Percentiles rank a stretch among this genome's conserved stretches.
These are phyloP conservation scores for Eucalyptus curtisii DNA, from an alignment of 345 rosid genomes.

Conservation along the genomic window DNA sequence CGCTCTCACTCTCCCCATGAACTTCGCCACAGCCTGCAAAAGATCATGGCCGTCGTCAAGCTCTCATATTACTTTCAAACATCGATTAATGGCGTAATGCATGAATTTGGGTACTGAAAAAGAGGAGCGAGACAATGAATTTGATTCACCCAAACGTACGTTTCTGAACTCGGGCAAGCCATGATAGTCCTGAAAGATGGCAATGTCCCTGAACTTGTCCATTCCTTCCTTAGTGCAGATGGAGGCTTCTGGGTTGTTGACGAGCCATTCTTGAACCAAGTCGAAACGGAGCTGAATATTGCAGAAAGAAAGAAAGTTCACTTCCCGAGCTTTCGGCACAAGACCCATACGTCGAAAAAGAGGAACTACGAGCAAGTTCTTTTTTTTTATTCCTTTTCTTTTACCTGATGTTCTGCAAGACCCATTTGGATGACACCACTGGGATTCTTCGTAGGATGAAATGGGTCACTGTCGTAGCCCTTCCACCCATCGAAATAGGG, in stretches of 20 bases:
- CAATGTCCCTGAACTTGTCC: slow-evolving; percentile 41
- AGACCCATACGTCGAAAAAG: neutral
- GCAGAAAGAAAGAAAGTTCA: neutral
- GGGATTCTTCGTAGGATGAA: slow-evolving; percentile 49
- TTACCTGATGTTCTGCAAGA: slow-evolving; percentile 87
- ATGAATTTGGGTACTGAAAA: neutral
- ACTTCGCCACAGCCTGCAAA: slow-evolving; percentile 73
- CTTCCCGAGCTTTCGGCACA: too few relatives aligned
- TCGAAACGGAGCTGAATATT: slow-evolving; percentile 61
- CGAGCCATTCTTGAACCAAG: slow-evolving; percentile 60
- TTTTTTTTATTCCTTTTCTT: too few relatives aligned
- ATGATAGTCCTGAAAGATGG: slow-evolving; percentile 78
- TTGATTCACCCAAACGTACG: slow-evolving; percentile 17
- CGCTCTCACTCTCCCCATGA: slow-evolving; percentile 83
- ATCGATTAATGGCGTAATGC: neutral
- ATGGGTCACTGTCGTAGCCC: slow-evolving; percentile 63
- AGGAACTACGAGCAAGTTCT: neutral
- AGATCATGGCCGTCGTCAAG: neutral
- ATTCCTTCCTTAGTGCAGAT: slow-evolving; percentile 59
- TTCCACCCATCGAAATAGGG: slow-evolving; percentile 88
- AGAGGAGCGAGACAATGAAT: neutral
- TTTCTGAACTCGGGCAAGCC: slow-evolving; percentile 78
- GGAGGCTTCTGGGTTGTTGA: slow-evolving; percentile 58
- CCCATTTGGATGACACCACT: slow-evolving; percentile 96
- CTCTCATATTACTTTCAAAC: neutral